Base-by-base conservation (phyloP, 495 filamentous ascomycete species). In the Recurvomyces mirabilis region DNA sequence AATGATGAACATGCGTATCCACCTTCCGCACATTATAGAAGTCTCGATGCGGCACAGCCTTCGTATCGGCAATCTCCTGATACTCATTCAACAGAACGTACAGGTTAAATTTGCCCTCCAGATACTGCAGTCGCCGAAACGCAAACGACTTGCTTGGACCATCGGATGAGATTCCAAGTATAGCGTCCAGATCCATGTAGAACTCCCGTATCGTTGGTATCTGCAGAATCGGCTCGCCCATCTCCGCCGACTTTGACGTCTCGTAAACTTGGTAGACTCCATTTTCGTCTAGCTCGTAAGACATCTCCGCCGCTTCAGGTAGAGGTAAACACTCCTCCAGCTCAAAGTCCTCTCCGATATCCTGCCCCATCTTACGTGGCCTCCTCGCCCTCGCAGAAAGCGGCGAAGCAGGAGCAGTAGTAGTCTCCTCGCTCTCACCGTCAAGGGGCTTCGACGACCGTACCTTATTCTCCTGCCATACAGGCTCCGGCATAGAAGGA, bases 21-120 rank as follows among this genome's bases (percentile, higher is more conserved):
- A 98, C 93, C 62, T 98, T 98, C 48, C 91, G 74, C 38, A 98
- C 91, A 57, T 98, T 98, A 66, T 98, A 98, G 57, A 98, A 98
- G 63, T 98, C 91, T 65, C 91, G 75, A 61, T 98, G 91, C 20
- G 91, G 91, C 9, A 96, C 93, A 57, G 77, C 84, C 64, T 98
- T 98, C 64, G 84, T 93, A 70, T 96, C 93, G 39, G 91, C 88
- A 49, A 91, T 87, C 62, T 98, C 91, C 62, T 96, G 87, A 53
- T 96, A 94, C 54, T 94, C 89, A 62, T 96, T 95, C 46, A 95
- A 65, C 3, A 98, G 72, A 11, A 77, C 71, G 55, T 98, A 93
- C 9, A 98, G 72, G 58, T 94, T 93, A 65, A 93, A 96, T 57
- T 93, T 94, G 43, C 87, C 86, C 62, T 96, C 91, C 4, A 98